Evolutionary conservation across 345 rosid genomes (phyloP), one percentile per base, ranked within the genome.

Genomic region (Boechera divaricarpa): DNA sequence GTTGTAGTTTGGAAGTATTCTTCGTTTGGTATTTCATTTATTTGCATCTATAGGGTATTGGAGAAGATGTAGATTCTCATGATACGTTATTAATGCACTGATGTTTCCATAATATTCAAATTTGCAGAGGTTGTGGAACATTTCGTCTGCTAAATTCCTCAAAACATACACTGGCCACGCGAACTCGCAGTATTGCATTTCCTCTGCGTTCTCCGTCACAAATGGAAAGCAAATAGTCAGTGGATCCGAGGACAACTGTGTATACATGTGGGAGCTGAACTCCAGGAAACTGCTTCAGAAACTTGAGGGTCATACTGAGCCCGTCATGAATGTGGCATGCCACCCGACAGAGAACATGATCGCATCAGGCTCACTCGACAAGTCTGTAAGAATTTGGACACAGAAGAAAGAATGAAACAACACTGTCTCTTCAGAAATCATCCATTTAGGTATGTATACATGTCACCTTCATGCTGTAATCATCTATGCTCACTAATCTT

Each of bases 251-350:
- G 99, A 95, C 73, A 85, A 82, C 18, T 85, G 85, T 69, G 88
- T 95, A 18, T 91, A 88, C 84, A 71, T 92, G 82, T 95, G 98
- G 98, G 99, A 95, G 38, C 89, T 95, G 45, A 97, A 95, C 83
- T 77, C 86, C 5, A 77, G 93, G 77, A 90, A 86, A 76, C 44
- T 90, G 63, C 86, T 92, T 73, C 99, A 95, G 87, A 95, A 90
- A 81, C 83, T 95, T 81, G 94, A 95, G 84, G 97, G 98, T 49
- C 99, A 95, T 57, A 88, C 86, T 9, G 99, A 92, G 72, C 68
- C 90, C 0, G 97, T 92, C 47, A 79, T 92, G 79, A 86, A 87
- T 7, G 96, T 95, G 24, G 87, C 98, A 32, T 95, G 94, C 64
- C 97, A 92, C 73, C 98, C 98, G 0, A 85, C 80, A 0, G 87